Evolutionary conservation across 371 early-diverging fungal species (phyloP), one percentile per base, ranked within the genome.

Genomic region (Mortierella sp.): DNA sequence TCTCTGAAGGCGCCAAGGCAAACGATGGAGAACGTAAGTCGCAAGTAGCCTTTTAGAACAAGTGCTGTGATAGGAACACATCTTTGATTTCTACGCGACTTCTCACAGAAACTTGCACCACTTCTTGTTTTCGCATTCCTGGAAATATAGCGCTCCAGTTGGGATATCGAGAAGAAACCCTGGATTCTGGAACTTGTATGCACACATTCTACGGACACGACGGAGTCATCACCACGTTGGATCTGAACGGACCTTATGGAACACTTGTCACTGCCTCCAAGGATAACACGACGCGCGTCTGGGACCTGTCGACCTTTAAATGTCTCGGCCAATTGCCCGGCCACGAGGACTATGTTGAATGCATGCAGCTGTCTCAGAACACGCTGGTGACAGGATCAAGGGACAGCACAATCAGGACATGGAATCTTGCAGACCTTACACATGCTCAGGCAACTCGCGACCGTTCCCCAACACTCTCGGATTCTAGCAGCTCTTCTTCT

Each of bases 341-440:
- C 1, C 95, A 94, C 76, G 76, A 89, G 46, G 93, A 91, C 34
- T 80, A 89, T 34, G 91, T 95, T 21, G 91, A 95, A 48, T 91
- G 95, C 57, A 90, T 96, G 34, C 97, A 96, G 76, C 87, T 95
- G 26, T 78, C 79, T 48, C 91, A 91, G 26, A 89, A 92, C 72
- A 92, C 89, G 21, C 89, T 97, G 28, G 88, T 96, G 76, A 95
- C 96, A 11, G 96, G 96, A 19, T 92, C 96, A 4, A 93, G 94
- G 64, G 97, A 98, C 79, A 88, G 92, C 57, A 92, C 96, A 13
- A 93, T 97, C 70, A 91, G 94, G 54, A 93, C 94, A 72, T 98
- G 98, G 98, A 94, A 97, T 77, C 83, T 96, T 28, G 86, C 93
- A 19, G 90, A 91, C 59, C 91, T 92, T 67, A 89, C 80, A 43